Conservation (phyloP, 2,329 filamentous ascomycete genomes). For the Ampelomyces quisqualis region DNA sequence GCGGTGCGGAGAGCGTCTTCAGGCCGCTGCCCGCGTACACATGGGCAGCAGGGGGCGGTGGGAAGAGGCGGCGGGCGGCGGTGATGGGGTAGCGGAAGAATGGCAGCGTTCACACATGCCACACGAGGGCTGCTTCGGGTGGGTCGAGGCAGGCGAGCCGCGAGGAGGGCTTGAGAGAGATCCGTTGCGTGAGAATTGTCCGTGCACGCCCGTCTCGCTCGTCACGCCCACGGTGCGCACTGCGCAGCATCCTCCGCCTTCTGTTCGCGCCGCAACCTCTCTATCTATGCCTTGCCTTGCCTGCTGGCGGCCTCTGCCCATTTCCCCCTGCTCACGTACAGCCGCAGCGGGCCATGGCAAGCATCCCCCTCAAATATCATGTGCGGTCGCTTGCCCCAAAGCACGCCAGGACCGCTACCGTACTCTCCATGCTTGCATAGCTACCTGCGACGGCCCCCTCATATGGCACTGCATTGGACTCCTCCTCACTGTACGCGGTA, state of each 20-base stretch:
- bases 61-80: constrained; percentile 7
- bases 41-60: constrained; percentile 14
- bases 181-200: constrained; percentile 11
- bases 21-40: constrained; percentile 21
- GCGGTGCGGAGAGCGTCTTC: constrained; percentile 30
- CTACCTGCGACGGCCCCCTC: constrained; percentile 7
- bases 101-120: constrained; percentile 20
- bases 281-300: no score
- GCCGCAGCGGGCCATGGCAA: no score
- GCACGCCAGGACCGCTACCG: constrained; percentile 7
- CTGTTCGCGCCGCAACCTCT: no score
- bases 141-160: constrained; percentile 17
- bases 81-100: constrained; percentile 21
- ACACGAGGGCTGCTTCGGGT: constrained; percentile 7
- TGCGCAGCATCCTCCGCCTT: constrained; percentile 10
- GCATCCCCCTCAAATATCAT: constrained; percentile 29
- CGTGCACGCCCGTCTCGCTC: constrained; percentile 1
- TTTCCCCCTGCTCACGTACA: no score
- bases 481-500: no score
- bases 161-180: constrained; percentile 16
- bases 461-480: constrained; percentile 1
- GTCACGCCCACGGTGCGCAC: neutral
- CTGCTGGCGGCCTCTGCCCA: neutral
- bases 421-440: neutral
- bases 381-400: constrained; percentile 19